Evolutionary conservation across 306 rosid genomes (phyloP).

Genomic region (Cajanus cajan): DNA sequence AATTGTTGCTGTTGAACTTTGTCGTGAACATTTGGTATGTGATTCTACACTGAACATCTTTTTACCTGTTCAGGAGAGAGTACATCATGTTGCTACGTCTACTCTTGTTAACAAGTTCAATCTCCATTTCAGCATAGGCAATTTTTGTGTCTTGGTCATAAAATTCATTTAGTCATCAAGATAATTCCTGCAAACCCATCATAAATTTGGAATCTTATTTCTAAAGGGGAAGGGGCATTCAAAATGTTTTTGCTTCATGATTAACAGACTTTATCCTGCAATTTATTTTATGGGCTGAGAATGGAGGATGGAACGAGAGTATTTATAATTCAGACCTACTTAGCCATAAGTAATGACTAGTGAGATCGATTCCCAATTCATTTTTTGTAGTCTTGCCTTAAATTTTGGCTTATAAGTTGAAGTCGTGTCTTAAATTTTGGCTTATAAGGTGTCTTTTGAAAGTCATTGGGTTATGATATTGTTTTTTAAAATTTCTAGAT

Average conservation of each 20-base stretch:
- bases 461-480: not conserved
- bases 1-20: constrained; percentile 74
- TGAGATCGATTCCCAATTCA: not conserved
- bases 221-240: not conserved
- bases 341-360: not conserved
- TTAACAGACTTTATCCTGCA: not conserved
- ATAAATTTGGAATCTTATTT: not conserved
- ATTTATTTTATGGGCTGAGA: not conserved
- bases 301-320: not conserved
- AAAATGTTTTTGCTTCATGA: not conserved
- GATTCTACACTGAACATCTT: constrained; percentile 18
- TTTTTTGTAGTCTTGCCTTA: not conserved
- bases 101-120: constrained; percentile 17
- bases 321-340: not conserved
- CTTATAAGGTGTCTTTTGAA: not conserved
- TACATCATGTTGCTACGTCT: constrained; percentile 5
- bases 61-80: not conserved
- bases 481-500: not conserved
- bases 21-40: constrained; percentile 90
- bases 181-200: not conserved
- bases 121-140: not conserved
- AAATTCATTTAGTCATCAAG: not conserved
- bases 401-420: not conserved
- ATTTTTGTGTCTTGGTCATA: not conserved
- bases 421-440: not conserved